Conservation (phyloP, 768 basidiomycete genomes). For the Termitomyces sp. region DNA sequence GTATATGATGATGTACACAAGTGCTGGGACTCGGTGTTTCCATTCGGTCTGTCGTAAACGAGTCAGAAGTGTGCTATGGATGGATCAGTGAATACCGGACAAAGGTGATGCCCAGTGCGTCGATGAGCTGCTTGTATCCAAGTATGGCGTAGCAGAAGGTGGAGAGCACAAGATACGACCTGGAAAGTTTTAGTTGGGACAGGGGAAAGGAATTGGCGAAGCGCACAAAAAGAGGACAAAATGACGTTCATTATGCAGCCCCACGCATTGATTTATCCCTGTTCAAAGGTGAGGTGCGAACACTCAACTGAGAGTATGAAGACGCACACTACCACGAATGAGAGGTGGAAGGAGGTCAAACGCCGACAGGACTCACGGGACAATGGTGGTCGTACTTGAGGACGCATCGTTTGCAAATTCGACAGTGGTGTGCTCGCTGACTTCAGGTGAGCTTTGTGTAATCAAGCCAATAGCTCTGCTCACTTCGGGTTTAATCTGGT, state of each 20-base stretch:
- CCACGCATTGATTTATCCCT: constrained; percentile 99
- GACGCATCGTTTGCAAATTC: constrained; percentile 58
- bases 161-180: constrained; percentile 76
- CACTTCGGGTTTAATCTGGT: constrained; percentile 74
- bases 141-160: constrained; percentile 56
- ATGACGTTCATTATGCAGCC: constrained; percentile 91
- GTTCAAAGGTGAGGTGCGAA: neutral
- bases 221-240: constrained; percentile 92
- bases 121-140: constrained; percentile 60
- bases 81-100: constrained; percentile 21
- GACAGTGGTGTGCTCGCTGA: constrained; percentile 66
- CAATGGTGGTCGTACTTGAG: constrained; percentile 92
- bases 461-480: constrained; percentile 18
- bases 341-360: constrained; percentile 2
- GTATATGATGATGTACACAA: constrained; percentile 71
- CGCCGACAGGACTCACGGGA: constrained; percentile 55
- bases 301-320: neutral
- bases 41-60: constrained; percentile 34
- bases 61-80: neutral
- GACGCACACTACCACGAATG: constrained; percentile 35
- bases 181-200: constrained; percentile 23
- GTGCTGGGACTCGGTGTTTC: constrained; percentile 60
- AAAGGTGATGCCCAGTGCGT: constrained; percentile 53
- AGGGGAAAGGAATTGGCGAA: neutral
- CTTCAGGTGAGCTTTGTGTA: neutral